phyloP scores from a whole-genome alignment of 495 filamentous ascomycete species.

The Penicillium simplicissimum region DNA sequence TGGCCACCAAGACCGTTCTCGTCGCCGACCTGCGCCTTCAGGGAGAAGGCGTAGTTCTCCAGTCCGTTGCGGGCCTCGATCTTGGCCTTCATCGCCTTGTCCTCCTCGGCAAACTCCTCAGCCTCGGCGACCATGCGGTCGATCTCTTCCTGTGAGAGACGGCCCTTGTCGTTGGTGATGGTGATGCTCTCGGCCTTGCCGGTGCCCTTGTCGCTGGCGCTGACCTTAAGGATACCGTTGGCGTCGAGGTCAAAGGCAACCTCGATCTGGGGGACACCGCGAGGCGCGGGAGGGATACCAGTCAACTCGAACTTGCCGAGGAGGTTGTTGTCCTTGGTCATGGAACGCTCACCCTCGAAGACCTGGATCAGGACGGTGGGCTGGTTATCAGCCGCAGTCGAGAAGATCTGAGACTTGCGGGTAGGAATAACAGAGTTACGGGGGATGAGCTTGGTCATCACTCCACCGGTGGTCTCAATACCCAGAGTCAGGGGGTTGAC shows the following conservation, averaged over 20 bases:
- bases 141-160: constrained; percentile 96
- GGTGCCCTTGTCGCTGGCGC: constrained; percentile 96
- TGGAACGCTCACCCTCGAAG: constrained; percentile 98
- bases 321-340: constrained; percentile 99
- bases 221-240: constrained; percentile 99
- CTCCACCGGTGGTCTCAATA: constrained; percentile 99
- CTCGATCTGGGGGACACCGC: constrained; percentile 99
- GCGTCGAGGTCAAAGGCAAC: constrained; percentile 98
- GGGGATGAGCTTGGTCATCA: constrained; percentile 99
- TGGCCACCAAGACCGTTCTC: constrained; percentile 96
- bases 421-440: constrained; percentile 98
- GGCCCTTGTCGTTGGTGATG: constrained; percentile 99
- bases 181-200: constrained; percentile 97
- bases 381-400: constrained; percentile 99
- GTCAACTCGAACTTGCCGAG: constrained; percentile 99
- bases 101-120: constrained; percentile 97
- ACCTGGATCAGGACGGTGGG: constrained; percentile 99
- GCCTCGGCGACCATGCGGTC: constrained; percentile 98
- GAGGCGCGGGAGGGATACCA: constrained; percentile 93
- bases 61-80: constrained; percentile 95
- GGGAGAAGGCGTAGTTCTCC: constrained; percentile 93
- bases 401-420: constrained; percentile 99
- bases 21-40: constrained; percentile 99
- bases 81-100: constrained; percentile 93
- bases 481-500: constrained; percentile 95